These are phyloP conservation scores for Rhytidhysteron rufulum DNA, from an alignment of 2,329 filamentous ascomycete species.

Conservation along the genomic window DNA sequence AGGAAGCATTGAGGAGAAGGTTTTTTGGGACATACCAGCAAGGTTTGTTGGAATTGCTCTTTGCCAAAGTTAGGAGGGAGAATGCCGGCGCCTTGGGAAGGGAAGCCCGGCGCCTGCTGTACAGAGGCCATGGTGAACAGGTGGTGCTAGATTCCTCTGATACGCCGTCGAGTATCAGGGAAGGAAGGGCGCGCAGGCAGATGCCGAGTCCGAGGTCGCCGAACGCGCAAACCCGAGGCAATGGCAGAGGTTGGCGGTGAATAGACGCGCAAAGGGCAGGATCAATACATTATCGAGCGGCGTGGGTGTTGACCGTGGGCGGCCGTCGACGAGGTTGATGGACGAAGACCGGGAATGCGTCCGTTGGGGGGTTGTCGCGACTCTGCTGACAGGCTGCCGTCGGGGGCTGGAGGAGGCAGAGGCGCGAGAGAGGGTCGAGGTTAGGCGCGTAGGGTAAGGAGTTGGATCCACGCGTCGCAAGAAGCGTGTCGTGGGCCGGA, in stretches of 20 bases:
- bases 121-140: slow-evolving; percentile 69
- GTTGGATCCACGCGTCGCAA: slow-evolving; percentile 29
- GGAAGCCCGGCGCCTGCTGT: slow-evolving; percentile 66
- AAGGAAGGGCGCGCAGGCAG: too few species aligned
- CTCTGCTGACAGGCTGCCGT: slow-evolving; percentile 22
- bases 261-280: slow-evolving; percentile 19
- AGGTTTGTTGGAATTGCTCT: slow-evolving; percentile 74
- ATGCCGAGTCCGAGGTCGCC: slow-evolving; percentile 11
- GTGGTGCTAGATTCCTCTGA: not conserved
- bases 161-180: slow-evolving; percentile 1
- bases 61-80: slow-evolving; percentile 68
- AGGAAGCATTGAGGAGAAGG: too few species aligned
- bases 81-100: slow-evolving; percentile 57
- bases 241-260: slow-evolving; percentile 19
- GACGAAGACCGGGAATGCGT: slow-evolving; percentile 22
- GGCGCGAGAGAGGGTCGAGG: slow-evolving; percentile 20
- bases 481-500: slow-evolving; percentile 32
- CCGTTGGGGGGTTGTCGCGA: slow-evolving; percentile 30
- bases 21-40: slow-evolving; percentile 59
- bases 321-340: slow-evolving; percentile 29
- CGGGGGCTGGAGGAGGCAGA: slow-evolving; percentile 22
- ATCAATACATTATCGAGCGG: slow-evolving; percentile 34
- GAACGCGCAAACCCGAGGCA: slow-evolving; percentile 20
- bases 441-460: slow-evolving; percentile 21
- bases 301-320: slow-evolving; percentile 20